These are phyloP conservation scores for Porphyrellus cyaneotinctus DNA, from an alignment of 768 basidiomycete genomes.

Conservation along the genomic window DNA sequence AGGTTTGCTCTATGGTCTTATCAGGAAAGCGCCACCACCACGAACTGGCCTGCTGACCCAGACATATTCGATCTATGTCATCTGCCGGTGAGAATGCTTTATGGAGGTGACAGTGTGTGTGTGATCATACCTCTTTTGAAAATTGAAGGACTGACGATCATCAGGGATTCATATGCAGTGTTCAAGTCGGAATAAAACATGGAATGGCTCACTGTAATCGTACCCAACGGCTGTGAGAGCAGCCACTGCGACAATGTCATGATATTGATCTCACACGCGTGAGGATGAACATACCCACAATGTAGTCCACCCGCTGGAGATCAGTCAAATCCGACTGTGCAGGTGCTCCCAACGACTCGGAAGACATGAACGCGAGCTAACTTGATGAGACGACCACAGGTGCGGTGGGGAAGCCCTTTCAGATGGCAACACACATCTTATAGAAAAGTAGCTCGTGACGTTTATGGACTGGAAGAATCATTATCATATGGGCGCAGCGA, in stretches of 20 bases:
- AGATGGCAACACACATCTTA: too few relatives aligned
- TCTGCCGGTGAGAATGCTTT: neutral
- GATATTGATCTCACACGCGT: neutral
- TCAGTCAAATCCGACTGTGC: too few relatives aligned
- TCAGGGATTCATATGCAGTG: too few relatives aligned
- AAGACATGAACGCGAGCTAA: too few relatives aligned
- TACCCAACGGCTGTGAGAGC: neutral
- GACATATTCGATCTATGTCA: neutral
- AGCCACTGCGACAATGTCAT: neutral
- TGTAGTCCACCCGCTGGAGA: too few relatives aligned
- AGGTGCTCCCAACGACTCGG: too few relatives aligned
- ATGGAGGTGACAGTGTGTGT: neutral
- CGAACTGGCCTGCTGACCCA: neutral
- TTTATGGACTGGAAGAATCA: too few relatives aligned
- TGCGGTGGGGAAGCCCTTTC: too few relatives aligned
- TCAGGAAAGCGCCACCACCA: neutral
- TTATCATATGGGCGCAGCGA: too few relatives aligned
- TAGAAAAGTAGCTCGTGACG: too few relatives aligned
- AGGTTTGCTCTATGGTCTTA: neutral
- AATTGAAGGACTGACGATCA: neutral
- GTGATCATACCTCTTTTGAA: neutral
- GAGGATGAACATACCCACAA: too few relatives aligned
- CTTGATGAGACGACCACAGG: too few relatives aligned
- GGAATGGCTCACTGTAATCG: neutral
- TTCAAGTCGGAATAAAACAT: neutral